Evolutionary conservation across 192 early-diverging fungal species (phyloP).

Genomic region (Neocallimastix lanati): DNA sequence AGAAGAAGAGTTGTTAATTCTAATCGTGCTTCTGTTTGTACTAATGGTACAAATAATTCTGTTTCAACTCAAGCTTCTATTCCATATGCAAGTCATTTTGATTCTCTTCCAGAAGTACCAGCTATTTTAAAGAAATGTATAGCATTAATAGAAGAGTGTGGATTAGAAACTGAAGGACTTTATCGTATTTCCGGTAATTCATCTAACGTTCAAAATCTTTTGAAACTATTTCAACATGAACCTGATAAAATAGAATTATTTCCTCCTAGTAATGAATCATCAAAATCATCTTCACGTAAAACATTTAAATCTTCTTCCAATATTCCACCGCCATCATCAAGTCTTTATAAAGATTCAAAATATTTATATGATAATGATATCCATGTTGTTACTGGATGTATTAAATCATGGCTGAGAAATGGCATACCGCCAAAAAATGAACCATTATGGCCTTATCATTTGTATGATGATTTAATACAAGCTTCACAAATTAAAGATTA

Average conservation of each 20-base stretch:
- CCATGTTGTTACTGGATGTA: slow-evolving; percentile 27
- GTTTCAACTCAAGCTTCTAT: slow-evolving; percentile 10
- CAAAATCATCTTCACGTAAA: slow-evolving; percentile 2
- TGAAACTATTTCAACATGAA: slow-evolving; percentile 15
- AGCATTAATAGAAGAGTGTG: slow-evolving; percentile 24
- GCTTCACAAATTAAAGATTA: slow-evolving; percentile 23
- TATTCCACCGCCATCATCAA: background rate
- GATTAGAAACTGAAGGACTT: slow-evolving; percentile 25
- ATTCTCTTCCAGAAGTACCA: slow-evolving; percentile 15
- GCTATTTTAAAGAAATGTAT: slow-evolving; percentile 22
- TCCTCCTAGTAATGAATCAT: slow-evolving; percentile 6
- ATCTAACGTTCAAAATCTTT: slow-evolving; percentile 14
- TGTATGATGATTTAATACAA: slow-evolving; percentile 24
- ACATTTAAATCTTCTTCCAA: background rate
- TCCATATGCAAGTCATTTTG: slow-evolving; percentile 3
- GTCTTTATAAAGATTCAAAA: background rate
- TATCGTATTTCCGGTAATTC: slow-evolving; percentile 28
- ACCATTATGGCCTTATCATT: slow-evolving; percentile 17
- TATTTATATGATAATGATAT: slow-evolving; percentile 32
- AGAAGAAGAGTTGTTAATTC: slow-evolving; percentile 13
- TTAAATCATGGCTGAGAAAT: slow-evolving; percentile 23
- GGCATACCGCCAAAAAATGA: slow-evolving; percentile 19
- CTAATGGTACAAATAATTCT: slow-evolving; percentile 7
- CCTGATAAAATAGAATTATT: slow-evolving; percentile 15
- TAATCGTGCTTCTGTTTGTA: slow-evolving; percentile 8